Evolutionary conservation across 73 alveolate species (phyloP).

Genomic region (Blepharisma japonicum): DNA sequence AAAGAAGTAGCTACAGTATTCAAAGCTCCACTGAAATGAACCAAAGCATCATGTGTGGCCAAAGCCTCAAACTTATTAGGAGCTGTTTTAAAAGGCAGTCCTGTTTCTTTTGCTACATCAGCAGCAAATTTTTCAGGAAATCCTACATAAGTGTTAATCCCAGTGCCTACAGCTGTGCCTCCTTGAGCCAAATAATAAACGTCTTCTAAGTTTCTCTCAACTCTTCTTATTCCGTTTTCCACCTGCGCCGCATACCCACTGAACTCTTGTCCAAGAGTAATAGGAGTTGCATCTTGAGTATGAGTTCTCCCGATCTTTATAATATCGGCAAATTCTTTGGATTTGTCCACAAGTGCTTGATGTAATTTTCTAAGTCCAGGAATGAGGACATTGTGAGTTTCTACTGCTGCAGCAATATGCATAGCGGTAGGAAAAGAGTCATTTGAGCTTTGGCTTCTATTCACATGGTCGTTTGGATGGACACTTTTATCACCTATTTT

Average conservation of each 20-base stretch:
- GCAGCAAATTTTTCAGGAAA: constrained; percentile 69
- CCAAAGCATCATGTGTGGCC: constrained; percentile 96
- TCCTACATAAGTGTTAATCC: constrained; percentile 92
- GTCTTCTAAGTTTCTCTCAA: constrained; percentile 73
- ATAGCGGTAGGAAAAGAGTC: constrained; percentile 99
- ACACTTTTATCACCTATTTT: constrained; percentile 90
- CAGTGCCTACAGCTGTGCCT: constrained; percentile 99
- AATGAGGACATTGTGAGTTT: constrained; percentile 49
- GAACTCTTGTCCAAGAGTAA: constrained; percentile 98
- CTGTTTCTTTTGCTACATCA: constrained; percentile 91
- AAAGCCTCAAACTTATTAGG: constrained; percentile 90
- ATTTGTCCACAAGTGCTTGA: constrained; percentile 82
- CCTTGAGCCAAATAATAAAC: constrained; percentile 95
- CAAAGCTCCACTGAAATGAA: constrained; percentile 84
- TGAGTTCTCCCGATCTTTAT: constrained; percentile 99
- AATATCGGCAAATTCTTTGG: constrained; percentile 82
- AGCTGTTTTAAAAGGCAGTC: constrained; percentile 77
- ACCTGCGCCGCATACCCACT: constrained; percentile 88
- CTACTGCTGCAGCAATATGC: constrained; percentile 95
- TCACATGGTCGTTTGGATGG: constrained; percentile 98
- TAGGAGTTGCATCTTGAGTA: constrained; percentile 99
- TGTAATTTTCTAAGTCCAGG: constrained; percentile 57
- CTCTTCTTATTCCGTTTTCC: constrained; percentile 72
- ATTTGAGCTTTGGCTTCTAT: constrained; percentile 93
- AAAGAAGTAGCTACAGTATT: constrained; percentile 91